A percentile compares a stretch with the other conserved stretches of the same genome.
These are phyloP conservation scores for Aspergillus sp. DNA, from an alignment of 2,329 filamentous ascomycete genomes.

Conservation along the genomic window DNA sequence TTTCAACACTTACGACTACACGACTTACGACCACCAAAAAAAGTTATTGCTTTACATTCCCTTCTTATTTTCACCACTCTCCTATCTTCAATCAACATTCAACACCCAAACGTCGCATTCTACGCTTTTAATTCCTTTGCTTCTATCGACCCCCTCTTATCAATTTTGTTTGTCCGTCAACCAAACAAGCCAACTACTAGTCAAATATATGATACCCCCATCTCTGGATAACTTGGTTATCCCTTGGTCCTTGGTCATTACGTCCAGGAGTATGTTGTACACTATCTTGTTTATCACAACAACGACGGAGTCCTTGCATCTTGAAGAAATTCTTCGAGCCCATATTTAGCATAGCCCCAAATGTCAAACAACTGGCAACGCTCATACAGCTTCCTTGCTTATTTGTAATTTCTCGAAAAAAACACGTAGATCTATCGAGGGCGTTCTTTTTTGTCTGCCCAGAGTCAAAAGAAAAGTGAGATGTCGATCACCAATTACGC, in stretches of 20 bases:
- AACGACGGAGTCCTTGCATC: conserved; percentile 3
- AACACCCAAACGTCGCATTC: not conserved
- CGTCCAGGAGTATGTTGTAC: not conserved
- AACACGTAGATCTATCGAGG: too few relatives aligned
- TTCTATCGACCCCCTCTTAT: not conserved
- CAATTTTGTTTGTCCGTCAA: not conserved
- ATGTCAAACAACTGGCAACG: not conserved
- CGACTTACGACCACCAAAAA: conserved; percentile 24
- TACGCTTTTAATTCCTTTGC: conserved; percentile 9
- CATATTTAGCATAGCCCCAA: not conserved
- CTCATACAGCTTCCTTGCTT: not conserved
- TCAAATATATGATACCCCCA: conserved; percentile 7
- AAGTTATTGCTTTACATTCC: conserved; percentile 22
- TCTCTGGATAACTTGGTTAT: not conserved
- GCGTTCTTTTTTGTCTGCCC: not conserved
- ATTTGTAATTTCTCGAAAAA: not conserved
- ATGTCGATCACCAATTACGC: not conserved
- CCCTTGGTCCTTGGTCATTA: not conserved
- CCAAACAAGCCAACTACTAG: not conserved
- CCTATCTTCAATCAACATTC: not conserved
- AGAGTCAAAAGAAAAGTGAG: not conserved
- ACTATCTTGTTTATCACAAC: not conserved
- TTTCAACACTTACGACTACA: conserved; percentile 21
- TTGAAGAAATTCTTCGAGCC: not conserved
- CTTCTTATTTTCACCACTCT: conserved; percentile 11